phyloP scores from a whole-genome alignment of 805 yeast species.

The Kodamaea nitidulidarum region DNA sequence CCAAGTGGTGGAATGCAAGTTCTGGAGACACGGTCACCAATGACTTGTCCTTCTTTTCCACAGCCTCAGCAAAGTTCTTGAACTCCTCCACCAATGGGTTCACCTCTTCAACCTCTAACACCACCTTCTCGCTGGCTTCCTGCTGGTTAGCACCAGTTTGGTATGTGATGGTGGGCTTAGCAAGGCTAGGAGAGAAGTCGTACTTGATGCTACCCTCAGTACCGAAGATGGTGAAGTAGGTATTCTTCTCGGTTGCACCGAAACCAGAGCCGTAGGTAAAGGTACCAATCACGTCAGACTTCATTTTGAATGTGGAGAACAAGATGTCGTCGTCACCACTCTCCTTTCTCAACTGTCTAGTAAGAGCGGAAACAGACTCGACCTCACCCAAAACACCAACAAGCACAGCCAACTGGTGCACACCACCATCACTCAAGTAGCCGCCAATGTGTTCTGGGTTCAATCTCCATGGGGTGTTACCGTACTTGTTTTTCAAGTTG shows the following conservation, averaged over 20 bases:
- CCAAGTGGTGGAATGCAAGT: slow-evolving; percentile 87
- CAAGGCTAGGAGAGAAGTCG: slow-evolving; percentile 54
- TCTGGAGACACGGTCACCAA: slow-evolving; percentile 61
- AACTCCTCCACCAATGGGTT: slow-evolving; percentile 45
- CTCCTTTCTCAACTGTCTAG: slow-evolving; percentile 69
- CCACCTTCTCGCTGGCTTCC: slow-evolving; percentile 50
- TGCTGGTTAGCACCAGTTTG: slow-evolving; percentile 25
- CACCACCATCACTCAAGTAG: slow-evolving; percentile 91
- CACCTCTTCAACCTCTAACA: slow-evolving; percentile 41
- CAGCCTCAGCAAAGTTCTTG: slow-evolving; percentile 53
- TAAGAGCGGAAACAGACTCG: slow-evolving; percentile 65
- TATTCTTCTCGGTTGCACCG: slow-evolving; percentile 73
- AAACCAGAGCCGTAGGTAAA: slow-evolving; percentile 85
- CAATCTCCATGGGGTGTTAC: slow-evolving; percentile 79
- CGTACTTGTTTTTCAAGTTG: slow-evolving; percentile 54
- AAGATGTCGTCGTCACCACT: slow-evolving; percentile 83
- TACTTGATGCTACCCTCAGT: slow-evolving; percentile 68
- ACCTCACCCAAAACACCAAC: slow-evolving; percentile 79
- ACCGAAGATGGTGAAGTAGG: slow-evolving; percentile 71
- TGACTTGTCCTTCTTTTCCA: slow-evolving; percentile 55
- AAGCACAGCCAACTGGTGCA: slow-evolving; percentile 85
- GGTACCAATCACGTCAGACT: slow-evolving; percentile 68
- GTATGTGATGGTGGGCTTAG: slow-evolving; percentile 37
- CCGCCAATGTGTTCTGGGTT: slow-evolving; percentile 93
- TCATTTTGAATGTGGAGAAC: slow-evolving; percentile 61